A percentile compares a stretch with the other conserved stretches of the same genome.
phyloP scores from a whole-genome alignment of 1,284 basidiomycete species.

The Ustilago xerochloae region DNA sequence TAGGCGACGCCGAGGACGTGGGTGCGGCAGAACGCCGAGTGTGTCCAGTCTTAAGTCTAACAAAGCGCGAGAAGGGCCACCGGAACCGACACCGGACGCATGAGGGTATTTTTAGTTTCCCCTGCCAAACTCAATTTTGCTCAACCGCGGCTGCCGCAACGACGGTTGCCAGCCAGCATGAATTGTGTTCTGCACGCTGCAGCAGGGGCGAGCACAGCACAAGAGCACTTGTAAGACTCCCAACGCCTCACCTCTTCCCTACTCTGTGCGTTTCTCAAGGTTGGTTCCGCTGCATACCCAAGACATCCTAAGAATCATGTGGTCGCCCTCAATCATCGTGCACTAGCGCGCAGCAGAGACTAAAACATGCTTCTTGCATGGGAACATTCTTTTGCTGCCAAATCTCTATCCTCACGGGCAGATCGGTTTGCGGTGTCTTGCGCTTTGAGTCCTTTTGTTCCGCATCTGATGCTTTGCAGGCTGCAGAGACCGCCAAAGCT shows the following conservation, averaged over 20 bases:
- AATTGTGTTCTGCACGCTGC: neutral
- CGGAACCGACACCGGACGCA: neutral
- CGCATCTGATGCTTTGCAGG: too few species aligned
- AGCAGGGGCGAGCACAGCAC: neutral
- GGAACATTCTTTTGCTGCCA: neutral
- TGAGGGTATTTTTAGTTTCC: neutral
- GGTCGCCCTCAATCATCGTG: neutral
- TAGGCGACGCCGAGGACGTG: too few species aligned
- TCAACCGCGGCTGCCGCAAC: conserved; percentile 12
- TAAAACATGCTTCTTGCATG: conserved; percentile 4
- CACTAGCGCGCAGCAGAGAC: neutral
- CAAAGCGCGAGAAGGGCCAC: too few species aligned
- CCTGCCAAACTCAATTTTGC: neutral
- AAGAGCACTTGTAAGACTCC: neutral
- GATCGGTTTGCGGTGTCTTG: neutral
- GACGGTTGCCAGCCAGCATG: neutral
- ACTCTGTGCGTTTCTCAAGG: too few species aligned
- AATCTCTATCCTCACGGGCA: neutral
- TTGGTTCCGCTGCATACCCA: neutral
- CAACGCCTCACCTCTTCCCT: neutral
- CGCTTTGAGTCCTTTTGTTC: neutral
- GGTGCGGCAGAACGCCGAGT: too few species aligned
- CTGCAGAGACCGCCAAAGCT: too few species aligned
- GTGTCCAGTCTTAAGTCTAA: too few species aligned
- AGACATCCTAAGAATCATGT: neutral